Base-by-base conservation (phyloP, 2,329 filamentous ascomycete genomes). In the Colletotrichum aenigma region DNA sequence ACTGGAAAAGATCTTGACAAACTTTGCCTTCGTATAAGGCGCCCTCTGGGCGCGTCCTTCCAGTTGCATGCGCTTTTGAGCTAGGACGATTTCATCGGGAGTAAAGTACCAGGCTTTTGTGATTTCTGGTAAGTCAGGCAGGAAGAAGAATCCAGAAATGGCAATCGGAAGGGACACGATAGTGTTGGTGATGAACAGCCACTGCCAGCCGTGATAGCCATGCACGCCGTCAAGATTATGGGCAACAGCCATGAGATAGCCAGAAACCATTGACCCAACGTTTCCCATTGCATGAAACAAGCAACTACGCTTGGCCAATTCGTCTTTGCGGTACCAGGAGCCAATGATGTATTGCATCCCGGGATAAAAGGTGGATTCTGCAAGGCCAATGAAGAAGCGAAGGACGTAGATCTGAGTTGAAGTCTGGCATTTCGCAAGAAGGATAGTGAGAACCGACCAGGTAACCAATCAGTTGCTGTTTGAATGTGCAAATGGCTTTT, bases 131-230 rank as follows among this genome's bases (percentile, higher is more conserved):
- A 88, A 83, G 34, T 89, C 88, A 0, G 89, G 89, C 72, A 90
- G 89, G 78, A 84, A 83, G 55, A 89, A 43, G 68, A 87, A 87
- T 12, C 89, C 89, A 43, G 88, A 89, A 6, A 90, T 69, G 2
- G 89, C 89, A 4, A 91, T 84, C 0, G 89, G 89, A 1, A 91
- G 77, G 0, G 88, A 90, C 70, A 90, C 89, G 56, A 90, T 81
- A 0, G 88, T 88, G 78, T 92, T 89, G 56, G 91, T 89, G 52
- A 92, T 88, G 71, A 92, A 92, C 0, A 92, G 83, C 89, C 88
- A 89, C 75, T 87, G 83, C 89, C 89, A 91, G 0, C 89, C 89
- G 0, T 86, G 82, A 79, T 88, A 86, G 0, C 89, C 89, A 13
- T 80, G 80, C 0, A 87, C 82, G 1, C 89, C 89, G 36, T 88